phyloP scores from a whole-genome alignment of 495 filamentous ascomycete genomes.

The Parathielavia appendiculata region DNA sequence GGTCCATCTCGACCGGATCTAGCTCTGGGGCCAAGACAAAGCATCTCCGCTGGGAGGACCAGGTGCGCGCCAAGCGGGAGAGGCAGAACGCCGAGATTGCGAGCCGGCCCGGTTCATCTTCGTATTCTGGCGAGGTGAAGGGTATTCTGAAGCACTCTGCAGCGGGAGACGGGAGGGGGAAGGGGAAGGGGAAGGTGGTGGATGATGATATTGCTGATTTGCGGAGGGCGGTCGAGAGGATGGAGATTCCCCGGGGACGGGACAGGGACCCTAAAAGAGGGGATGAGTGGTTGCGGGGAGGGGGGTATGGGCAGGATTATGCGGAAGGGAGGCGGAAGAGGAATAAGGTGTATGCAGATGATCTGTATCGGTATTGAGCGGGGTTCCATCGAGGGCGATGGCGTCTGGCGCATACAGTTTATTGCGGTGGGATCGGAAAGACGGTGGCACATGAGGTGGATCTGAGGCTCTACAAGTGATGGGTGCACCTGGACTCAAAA shows the following conservation, averaged over 20 bases:
- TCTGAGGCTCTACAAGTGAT: no score
- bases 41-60: conserved; percentile 32
- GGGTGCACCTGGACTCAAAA: no score
- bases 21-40: conserved; percentile 27
- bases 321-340: conserved; percentile 12
- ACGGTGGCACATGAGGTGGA: no score
- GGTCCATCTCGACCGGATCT: conserved; percentile 20
- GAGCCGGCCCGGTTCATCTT: conserved; percentile 15
- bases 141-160: conserved; percentile 31
- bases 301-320: conserved; percentile 1
- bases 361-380: conserved; percentile 18
- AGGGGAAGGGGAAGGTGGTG: conserved; percentile 13
- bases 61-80: conserved; percentile 26
- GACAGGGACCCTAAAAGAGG: conserved; percentile 8
- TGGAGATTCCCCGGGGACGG: conserved; percentile 20
- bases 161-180: conserved; percentile 8
- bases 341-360: conserved; percentile 20
- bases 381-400: not conserved
- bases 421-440: not conserved
- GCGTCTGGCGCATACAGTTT: no score
- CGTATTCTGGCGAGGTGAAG: conserved; percentile 20
- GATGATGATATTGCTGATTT: conserved; percentile 25
- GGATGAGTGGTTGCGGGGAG: not conserved
- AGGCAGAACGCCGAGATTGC: conserved; percentile 38
- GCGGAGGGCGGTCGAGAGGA: conserved; percentile 24